Evolutionary conservation across 768 basidiomycete genomes (phyloP).

Genomic region (Boletus subparvulus): DNA sequence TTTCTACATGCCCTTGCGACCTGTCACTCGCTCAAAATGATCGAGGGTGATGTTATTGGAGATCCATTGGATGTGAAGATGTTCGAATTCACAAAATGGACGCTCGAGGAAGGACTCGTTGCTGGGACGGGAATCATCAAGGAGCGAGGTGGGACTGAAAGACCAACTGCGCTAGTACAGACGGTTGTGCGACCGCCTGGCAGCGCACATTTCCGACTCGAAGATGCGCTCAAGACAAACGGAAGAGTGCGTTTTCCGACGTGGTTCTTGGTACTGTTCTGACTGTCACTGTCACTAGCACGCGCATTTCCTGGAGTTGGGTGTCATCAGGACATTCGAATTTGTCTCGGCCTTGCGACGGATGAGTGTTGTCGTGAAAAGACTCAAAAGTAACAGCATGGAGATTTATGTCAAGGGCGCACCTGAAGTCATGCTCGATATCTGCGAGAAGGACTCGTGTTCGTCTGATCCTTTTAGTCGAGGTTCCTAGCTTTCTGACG

Average conservation of each 20-base stretch:
- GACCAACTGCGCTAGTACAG: constrained; percentile 89
- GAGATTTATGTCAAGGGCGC: constrained; percentile 99
- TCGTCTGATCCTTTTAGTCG: constrained; percentile 33
- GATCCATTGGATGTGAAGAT: constrained; percentile 97
- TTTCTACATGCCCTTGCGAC: constrained; percentile 93
- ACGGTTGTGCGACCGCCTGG: constrained; percentile 95
- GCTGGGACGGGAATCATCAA: constrained; percentile 72
- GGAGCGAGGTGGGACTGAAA: constrained; percentile 56
- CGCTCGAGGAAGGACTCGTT: constrained; percentile 84
- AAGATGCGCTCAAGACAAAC: constrained; percentile 88
- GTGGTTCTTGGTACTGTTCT: neutral
- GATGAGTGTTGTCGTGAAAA: constrained; percentile 98
- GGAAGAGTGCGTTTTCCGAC: constrained; percentile 55
- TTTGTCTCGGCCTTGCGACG: constrained; percentile 90
- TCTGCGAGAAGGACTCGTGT: constrained; percentile 93
- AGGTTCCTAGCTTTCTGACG: constrained; percentile 11
- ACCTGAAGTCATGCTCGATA: constrained; percentile 95
- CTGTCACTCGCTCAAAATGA: constrained; percentile 91
- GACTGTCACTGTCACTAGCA: constrained; percentile 50
- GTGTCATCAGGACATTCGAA: constrained; percentile 94
- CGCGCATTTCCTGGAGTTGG: constrained; percentile 94
- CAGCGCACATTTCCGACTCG: constrained; percentile 83
- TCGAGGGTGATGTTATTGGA: constrained; percentile 85
- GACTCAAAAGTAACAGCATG: constrained; percentile 92
- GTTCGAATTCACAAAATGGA: constrained; percentile 98